Percentiles rank a stretch among this genome's conserved stretches.
Evolutionary conservation across 116 monocot species (phyloP).

Genomic region (Thalassia testudinum): DNA sequence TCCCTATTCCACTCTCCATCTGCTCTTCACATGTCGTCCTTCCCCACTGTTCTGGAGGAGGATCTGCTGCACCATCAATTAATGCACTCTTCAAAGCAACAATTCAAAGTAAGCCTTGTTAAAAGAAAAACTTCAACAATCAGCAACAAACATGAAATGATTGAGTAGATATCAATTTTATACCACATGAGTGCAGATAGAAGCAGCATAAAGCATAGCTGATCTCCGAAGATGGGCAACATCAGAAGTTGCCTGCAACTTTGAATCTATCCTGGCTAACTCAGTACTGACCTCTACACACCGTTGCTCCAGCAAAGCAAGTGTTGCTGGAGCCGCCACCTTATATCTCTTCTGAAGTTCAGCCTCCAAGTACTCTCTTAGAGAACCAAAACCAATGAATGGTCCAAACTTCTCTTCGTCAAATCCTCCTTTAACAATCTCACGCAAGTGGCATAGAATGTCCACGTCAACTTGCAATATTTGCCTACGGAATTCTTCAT

Average conservation of each 20-base stretch:
- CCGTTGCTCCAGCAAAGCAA: slow-evolving; percentile 83
- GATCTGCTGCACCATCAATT: slow-evolving; percentile 93
- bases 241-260: slow-evolving; percentile 81
- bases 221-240: slow-evolving; percentile 65
- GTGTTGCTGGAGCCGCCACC: slow-evolving; percentile 88
- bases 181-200: slow-evolving; percentile 91
- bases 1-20: slow-evolving; percentile 65
- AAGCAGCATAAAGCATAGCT: slow-evolving; percentile 83
- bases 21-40: slow-evolving; percentile 79
- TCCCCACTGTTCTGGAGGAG: slow-evolving; percentile 89
- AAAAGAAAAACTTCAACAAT: not conserved
- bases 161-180: not conserved
- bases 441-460: slow-evolving; percentile 58
- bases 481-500: slow-evolving; percentile 92
- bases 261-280: slow-evolving; percentile 52
- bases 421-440: slow-evolving; percentile 81
- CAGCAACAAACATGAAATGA: not conserved
- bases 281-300: slow-evolving; percentile 66
- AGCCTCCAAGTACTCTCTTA: slow-evolving; percentile 63
- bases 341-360: slow-evolving; percentile 95
- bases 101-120: not conserved
- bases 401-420: slow-evolving; percentile 78
- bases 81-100: slow-evolving; percentile 42
- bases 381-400: slow-evolving; percentile 68
- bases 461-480: slow-evolving; percentile 84